Evolutionary conservation across 805 yeast species (phyloP), one percentile per base, ranked within the genome.

Genomic region (Starmerella sirachaensis): DNA sequence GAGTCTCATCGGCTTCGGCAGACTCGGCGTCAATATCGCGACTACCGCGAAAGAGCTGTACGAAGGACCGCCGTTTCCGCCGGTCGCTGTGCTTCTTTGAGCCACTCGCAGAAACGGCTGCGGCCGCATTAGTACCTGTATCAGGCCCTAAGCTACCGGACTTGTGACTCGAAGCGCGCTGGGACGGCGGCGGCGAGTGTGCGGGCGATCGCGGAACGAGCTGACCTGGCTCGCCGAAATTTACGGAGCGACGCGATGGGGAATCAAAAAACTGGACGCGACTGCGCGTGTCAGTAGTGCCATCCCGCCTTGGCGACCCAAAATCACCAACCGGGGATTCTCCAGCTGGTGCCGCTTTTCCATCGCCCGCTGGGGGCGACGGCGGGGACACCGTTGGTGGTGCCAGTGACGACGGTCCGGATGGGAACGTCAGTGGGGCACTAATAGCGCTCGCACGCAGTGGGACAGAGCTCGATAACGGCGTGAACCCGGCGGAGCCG

Each of bases 41-140:
- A 40, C 41, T 30, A 13, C 35, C 29, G 30, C 40, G 32, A 29
- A 49, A 47, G 17, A 48, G 19, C n/a, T 35, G 30, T 13, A 38
- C 47, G 26, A 48, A 43, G 27, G 52, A 48, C 16, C 47, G 41
- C n/a, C 52, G 49, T 23, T 48, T 46, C n/a, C 27, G 12, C 19
- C 40, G 35, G 20, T 34, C 30, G 17, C 21, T 6, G 18, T 17
- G 18, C 14, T 6, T 16, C n/a, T n/a, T n/a, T n/a, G n/a, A n/a
- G n/a, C n/a, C n/a, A n/a, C n/a, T n/a, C n/a, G n/a, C n/a, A n/a
- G n/a, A n/a, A n/a, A n/a, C n/a, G n/a, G n/a, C n/a, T n/a, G n/a
- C n/a, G n/a, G n/a, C n/a, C n/a, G n/a, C n/a, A n/a, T n/a, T n/a
- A n/a, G n/a, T n/a, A n/a, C n/a, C n/a, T n/a, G n/a, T n/a, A n/a